Evolutionary conservation across 306 rosid species (phyloP), one percentile per base, ranked within the genome.

Genomic region (Gastrolobium villosum): DNA sequence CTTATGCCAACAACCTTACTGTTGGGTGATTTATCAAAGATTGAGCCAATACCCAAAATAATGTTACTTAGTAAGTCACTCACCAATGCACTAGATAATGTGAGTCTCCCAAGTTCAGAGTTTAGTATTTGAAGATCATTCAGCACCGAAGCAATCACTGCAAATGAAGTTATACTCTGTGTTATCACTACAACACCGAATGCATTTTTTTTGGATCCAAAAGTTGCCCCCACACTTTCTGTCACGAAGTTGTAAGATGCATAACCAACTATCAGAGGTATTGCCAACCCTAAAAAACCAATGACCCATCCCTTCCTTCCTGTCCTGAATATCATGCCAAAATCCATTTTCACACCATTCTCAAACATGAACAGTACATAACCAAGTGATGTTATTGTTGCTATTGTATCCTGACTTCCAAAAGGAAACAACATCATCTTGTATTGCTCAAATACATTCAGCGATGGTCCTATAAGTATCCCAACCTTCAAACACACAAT

Each of bases 301-400:
- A 77, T 82, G 26, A 52, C 2, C 65, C 86, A 36, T 0, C 82
- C 65, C 15, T 82, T 89, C 45, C 13, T 78, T 64, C 93, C 93
- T 5, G 81, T 48, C 30, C 50, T 85, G 0, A 13, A 0, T 4
- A 84, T 50, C 87, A 84, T 39, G 20, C 59, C 48, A 7, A 65
- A 14, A 46, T 93, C 91, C 88, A 87, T 88, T 66, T 89, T 82
- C 3, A 84, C 88, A 9, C 83, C 91, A 2, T 49, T 64, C 4
- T 79, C 53, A 41, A 91, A 91, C 43, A 81, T 8, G 65, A 76
- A 84, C 1, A 86, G 36, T 2, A 28, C n/a, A 63, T 74, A 88
- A 5, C 90, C 94, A 4, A 82, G 44, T 3, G 45, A 30, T 15
- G 91, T n/a, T 34, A 90, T 1, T 46, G 81, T 50, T 1, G 75